phyloP scores from a whole-genome alignment of 2,329 filamentous ascomycete species.

The Aspergillus pseudonomiae region DNA sequence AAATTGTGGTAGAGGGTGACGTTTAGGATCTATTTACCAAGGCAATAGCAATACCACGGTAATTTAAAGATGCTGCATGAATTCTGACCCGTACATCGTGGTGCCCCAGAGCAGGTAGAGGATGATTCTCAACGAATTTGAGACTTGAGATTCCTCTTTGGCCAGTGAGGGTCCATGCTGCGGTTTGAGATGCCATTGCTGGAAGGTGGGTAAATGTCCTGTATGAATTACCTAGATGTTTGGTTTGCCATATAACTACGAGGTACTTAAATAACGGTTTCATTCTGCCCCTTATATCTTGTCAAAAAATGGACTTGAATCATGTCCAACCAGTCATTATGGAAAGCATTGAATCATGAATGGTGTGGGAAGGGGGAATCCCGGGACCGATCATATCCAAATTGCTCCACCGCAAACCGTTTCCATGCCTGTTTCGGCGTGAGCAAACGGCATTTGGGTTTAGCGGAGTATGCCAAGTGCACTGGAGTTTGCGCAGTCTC shows the following conservation, averaged over 20 bases:
- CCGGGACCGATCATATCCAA: too few relatives aligned
- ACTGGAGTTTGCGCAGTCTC: too few relatives aligned
- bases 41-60: constrained; percentile 44
- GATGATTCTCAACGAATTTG: constrained; percentile 52
- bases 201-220: too few relatives aligned
- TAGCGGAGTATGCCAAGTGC: too few relatives aligned
- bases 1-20: constrained; percentile 23
- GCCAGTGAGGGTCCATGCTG: constrained; percentile 37
- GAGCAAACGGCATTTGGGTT: too few relatives aligned
- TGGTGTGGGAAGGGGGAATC: too few relatives aligned
- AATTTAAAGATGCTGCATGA: constrained; percentile 45
- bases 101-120: constrained; percentile 62
- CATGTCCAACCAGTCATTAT: background rate
- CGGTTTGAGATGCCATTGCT: background rate
- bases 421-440: too few relatives aligned
- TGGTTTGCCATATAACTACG: too few relatives aligned
- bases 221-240: too few relatives aligned
- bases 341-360: too few relatives aligned
- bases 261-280: background rate
- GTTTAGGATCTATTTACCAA: constrained; percentile 50
- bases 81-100: constrained; percentile 68
- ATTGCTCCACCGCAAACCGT: too few relatives aligned
- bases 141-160: constrained; percentile 42
- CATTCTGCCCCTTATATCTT: background rate
- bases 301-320: background rate